Percentiles rank a stretch among this genome's conserved stretches.
phyloP scores from a whole-genome alignment of 257 asterid genomes.

The Nemophila menziesii region DNA sequence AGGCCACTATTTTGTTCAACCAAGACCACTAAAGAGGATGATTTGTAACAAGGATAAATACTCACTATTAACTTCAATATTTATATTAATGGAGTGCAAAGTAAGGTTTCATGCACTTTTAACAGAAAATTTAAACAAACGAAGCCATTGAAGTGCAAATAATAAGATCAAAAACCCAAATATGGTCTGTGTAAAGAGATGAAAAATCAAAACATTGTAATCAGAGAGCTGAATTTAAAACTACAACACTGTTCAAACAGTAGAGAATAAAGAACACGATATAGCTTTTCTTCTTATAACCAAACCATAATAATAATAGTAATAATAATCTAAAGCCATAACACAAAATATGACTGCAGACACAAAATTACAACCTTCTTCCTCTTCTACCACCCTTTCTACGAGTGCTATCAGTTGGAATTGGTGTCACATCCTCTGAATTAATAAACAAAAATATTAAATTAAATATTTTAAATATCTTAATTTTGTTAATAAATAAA shows the following conservation, averaged over 20 bases:
- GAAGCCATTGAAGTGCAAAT: not conserved
- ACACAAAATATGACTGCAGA: not conserved
- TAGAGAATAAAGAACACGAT: not conserved
- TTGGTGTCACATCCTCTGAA: conserved; percentile 89
- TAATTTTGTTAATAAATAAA: not conserved
- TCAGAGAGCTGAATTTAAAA: not conserved
- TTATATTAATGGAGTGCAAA: too few species aligned
- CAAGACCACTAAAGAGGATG: too few species aligned
- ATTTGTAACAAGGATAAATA: too few species aligned
- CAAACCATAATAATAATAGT: too few species aligned
- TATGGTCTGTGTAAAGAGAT: not conserved
- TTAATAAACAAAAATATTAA: conserved; percentile 1
- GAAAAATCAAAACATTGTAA: not conserved
- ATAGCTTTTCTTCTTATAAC: too few species aligned
- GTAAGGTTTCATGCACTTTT: too few species aligned
- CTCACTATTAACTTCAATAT: too few species aligned
- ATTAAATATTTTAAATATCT: too few species aligned
- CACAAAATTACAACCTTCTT: conserved; percentile 50
- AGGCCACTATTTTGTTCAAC: too few species aligned
- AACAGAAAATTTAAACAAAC: too few species aligned
- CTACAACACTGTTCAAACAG: not conserved
- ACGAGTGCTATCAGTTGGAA: conserved; percentile 87
- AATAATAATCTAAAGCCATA: not conserved
- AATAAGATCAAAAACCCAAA: not conserved
- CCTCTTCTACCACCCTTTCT: conserved; percentile 94